Conservation (phyloP, 2,329 filamentous ascomycete genomes). For the Pyrenophora tritici-repentis region DNA sequence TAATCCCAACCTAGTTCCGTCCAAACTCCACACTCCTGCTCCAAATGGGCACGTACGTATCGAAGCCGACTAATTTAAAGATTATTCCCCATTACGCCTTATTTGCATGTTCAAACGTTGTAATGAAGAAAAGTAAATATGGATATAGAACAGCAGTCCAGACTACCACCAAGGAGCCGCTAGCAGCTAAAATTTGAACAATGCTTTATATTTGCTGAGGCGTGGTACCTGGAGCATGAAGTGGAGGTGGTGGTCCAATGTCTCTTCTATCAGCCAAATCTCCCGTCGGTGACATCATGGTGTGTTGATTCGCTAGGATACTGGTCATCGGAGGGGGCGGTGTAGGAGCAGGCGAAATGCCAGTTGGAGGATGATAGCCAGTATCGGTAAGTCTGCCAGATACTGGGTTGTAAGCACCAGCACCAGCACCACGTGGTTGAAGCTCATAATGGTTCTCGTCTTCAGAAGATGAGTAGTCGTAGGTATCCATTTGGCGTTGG, state of each 20-base stretch:
- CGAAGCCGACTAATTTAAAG: background rate
- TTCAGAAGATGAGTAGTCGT: slow-evolving; percentile 48
- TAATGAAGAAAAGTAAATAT: background rate
- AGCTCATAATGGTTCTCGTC: slow-evolving; percentile 47
- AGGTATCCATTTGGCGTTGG: slow-evolving; percentile 41
- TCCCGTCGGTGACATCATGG: slow-evolving; percentile 28
- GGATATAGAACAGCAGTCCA: background rate
- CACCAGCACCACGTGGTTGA: slow-evolving; percentile 26
- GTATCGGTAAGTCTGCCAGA: slow-evolving; percentile 42
- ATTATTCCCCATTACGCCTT: too few relatives aligned
- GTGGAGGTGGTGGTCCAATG: slow-evolving; percentile 30
- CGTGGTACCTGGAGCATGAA: slow-evolving; percentile 38
- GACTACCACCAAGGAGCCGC: background rate
- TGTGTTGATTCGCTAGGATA: slow-evolving; percentile 13
- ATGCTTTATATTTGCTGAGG: slow-evolving; percentile 32
- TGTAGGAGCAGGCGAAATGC: slow-evolving; percentile 38
- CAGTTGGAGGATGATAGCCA: slow-evolving; percentile 41
- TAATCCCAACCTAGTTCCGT: background rate
- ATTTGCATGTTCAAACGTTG: too few relatives aligned
- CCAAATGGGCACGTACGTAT: background rate
- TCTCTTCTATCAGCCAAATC: slow-evolving; percentile 38
- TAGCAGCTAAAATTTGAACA: background rate
- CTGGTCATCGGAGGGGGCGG: slow-evolving; percentile 34
- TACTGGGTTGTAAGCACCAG: slow-evolving; percentile 40
- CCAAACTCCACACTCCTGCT: slow-evolving; percentile 5